phyloP scores from a whole-genome alignment of 2,329 filamentous ascomycete genomes.

The Penicillium nordicum region DNA sequence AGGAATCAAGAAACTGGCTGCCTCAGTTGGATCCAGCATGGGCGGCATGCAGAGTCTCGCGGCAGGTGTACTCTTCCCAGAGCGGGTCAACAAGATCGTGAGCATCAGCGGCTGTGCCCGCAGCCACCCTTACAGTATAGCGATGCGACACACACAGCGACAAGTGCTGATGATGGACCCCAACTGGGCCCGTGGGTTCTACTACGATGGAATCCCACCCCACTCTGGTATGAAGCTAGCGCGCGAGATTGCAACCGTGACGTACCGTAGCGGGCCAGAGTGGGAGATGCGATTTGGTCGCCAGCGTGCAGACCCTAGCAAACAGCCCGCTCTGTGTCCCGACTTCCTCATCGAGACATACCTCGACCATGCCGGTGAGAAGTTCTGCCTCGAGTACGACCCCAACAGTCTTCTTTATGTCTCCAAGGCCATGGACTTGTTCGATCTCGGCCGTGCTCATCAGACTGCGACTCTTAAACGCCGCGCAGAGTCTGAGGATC shows the following conservation, averaged over 20 bases:
- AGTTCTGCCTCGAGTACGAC: slow-evolving; percentile 96
- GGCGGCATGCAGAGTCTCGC: slow-evolving; percentile 96
- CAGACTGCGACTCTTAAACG: slow-evolving; percentile 62
- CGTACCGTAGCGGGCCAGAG: slow-evolving; percentile 91
- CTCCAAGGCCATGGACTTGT: slow-evolving; percentile 98
- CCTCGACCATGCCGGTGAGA: slow-evolving; percentile 94
- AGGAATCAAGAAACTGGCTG: slow-evolving; percentile 74
- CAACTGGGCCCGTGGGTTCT: slow-evolving; percentile 93
- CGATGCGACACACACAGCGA: slow-evolving; percentile 95
- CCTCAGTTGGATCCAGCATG: slow-evolving; percentile 95
- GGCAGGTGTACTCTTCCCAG: slow-evolving; percentile 76
- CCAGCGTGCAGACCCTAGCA: slow-evolving; percentile 76
- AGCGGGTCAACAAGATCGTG: slow-evolving; percentile 75
- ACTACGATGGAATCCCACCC: slow-evolving; percentile 82
- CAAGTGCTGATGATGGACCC: slow-evolving; percentile 99
- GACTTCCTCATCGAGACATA: slow-evolving; percentile 99
- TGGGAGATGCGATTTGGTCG: slow-evolving; percentile 96
- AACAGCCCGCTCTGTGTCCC: slow-evolving; percentile 88
- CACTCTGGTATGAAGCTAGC: slow-evolving; percentile 98
- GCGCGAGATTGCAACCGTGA: slow-evolving; percentile 94
- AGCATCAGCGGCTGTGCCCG: slow-evolving; percentile 91
- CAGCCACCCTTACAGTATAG: slow-evolving; percentile 95
- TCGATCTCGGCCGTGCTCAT: slow-evolving; percentile 76
- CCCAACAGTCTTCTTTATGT: slow-evolving; percentile 94
- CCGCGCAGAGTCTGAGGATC: slow-evolving; percentile 58